A percentile compares a stretch with the other conserved stretches of the same genome.
Conservation (phyloP, 148 eudicot genomes). For the Amaranthus hypochondriacus region DNA sequence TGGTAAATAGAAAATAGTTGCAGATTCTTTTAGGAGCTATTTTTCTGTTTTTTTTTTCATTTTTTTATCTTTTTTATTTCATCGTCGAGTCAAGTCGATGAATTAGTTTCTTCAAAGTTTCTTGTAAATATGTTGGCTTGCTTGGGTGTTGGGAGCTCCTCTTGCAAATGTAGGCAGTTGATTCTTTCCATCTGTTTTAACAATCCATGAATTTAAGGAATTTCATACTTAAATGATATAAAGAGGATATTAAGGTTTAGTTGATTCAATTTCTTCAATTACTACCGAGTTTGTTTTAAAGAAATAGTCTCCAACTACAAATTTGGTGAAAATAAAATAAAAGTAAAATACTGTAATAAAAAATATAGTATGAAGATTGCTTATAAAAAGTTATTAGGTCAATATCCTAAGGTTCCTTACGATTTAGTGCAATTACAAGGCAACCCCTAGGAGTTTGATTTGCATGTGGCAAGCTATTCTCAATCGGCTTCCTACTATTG, state of each 20-base stretch:
- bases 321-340: too few species aligned
- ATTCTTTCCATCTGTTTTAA: conserved; percentile 21
- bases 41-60: neutral
- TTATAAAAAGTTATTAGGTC: too few species aligned
- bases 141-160: conserved; percentile 26
- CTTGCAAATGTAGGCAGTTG: conserved; percentile 28
- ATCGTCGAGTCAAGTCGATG: neutral
- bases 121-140: conserved; percentile 29
- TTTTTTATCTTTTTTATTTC: neutral
- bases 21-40: conserved; percentile 26
- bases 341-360: too few species aligned
- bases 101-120: conserved; percentile 2
- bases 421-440: too few species aligned
- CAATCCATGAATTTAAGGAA: conserved; percentile 7
- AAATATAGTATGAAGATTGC: too few species aligned
- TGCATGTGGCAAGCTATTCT: too few species aligned
- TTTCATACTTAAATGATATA: conserved; percentile 16
- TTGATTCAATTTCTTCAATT: neutral
- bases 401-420: too few species aligned
- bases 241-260: conserved; percentile 10
- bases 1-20: conserved; percentile 29
- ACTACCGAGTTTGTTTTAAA: too few species aligned
- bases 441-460: too few species aligned
- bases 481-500: too few species aligned
- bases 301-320: too few species aligned